A percentile compares a stretch with the other conserved stretches of the same genome.
These are phyloP conservation scores for Xylariaceae sp. DNA, from an alignment of 2,329 filamentous ascomycete species.

Conservation along the genomic window DNA sequence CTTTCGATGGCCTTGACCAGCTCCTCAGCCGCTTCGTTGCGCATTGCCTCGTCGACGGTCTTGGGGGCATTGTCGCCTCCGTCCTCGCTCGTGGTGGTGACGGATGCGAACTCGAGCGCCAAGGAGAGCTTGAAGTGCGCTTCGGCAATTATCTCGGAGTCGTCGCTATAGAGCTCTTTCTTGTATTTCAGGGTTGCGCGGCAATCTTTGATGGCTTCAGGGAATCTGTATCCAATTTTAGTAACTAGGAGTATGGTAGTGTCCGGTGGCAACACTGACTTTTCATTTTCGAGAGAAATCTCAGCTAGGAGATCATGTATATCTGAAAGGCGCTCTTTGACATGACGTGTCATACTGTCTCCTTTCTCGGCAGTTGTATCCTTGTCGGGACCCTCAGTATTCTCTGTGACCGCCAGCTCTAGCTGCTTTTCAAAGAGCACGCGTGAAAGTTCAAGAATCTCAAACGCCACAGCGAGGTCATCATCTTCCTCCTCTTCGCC, in stretches of 20 bases:
- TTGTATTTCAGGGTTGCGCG: conserved; percentile 75
- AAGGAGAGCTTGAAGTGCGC: conserved; percentile 95
- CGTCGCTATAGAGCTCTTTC: conserved; percentile 70
- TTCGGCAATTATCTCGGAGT: conserved; percentile 84
- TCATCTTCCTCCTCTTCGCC: conserved; percentile 61
- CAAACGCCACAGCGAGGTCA: conserved; percentile 74
- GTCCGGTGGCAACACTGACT: conserved; percentile 39
- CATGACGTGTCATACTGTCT: conserved; percentile 46
- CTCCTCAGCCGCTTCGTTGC: conserved; percentile 67
- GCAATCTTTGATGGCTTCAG: conserved; percentile 80
- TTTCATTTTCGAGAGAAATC: conserved; percentile 95
- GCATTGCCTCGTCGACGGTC: conserved; percentile 63
- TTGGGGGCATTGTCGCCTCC: conserved; percentile 40
- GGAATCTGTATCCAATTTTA: conserved; percentile 53
- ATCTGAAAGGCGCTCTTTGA: conserved; percentile 85
- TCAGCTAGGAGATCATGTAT: conserved; percentile 92
- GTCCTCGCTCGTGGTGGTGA: conserved; percentile 58
- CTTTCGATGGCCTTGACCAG: conserved; percentile 71
- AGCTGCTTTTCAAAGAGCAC: conserved; percentile 59
- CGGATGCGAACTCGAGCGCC: conserved; percentile 87
- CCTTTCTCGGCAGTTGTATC: conserved; percentile 31
- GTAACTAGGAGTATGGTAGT: conserved; percentile 10
- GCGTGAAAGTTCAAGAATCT: conserved; percentile 77
- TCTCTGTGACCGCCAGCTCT: conserved; percentile 37
- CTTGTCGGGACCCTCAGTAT: conserved; percentile 31